Evolutionary conservation across 129 eudicot species (phyloP).

Genomic region (Helichrysum umbraculigerum): DNA sequence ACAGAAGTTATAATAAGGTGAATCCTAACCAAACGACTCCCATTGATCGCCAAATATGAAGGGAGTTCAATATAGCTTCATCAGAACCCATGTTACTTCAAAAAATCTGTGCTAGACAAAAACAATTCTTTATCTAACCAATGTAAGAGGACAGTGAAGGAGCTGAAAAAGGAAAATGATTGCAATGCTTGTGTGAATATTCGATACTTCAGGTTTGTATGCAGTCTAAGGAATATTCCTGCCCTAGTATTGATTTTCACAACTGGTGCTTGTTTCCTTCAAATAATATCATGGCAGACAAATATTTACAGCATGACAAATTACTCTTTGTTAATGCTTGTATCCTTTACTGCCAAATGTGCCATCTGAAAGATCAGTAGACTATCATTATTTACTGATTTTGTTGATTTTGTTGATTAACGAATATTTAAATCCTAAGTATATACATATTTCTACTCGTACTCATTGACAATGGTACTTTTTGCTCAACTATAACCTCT

Average conservation of each 20-base stretch:
- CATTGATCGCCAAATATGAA: slow-evolving; percentile 2
- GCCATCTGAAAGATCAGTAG: slow-evolving; percentile 7
- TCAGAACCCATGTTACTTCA: slow-evolving; percentile 9
- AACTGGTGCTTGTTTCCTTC: not conserved
- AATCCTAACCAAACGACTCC: not conserved
- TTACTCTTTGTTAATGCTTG: slow-evolving; percentile 2
- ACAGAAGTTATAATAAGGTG: not conserved
- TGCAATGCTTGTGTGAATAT: no score
- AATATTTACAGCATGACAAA: not conserved
- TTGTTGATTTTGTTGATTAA: not conserved
- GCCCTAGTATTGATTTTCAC: not conserved
- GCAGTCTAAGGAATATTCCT: not conserved
- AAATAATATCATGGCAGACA: not conserved
- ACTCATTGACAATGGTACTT: not conserved
- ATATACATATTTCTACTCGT: not conserved
- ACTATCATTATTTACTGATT: not conserved
- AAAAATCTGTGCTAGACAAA: slow-evolving; percentile 1
- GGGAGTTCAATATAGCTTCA: not conserved
- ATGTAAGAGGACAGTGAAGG: not conserved
- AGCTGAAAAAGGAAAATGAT: not conserved
- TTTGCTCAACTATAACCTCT: not conserved
- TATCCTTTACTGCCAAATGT: not conserved
- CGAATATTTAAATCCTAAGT: slow-evolving; percentile 2
- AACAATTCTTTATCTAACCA: slow-evolving; percentile 7
- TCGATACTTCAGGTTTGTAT: not conserved